phyloP scores from a whole-genome alignment of 2,329 filamentous ascomycete species.

The Epichloe aotearoae region DNA sequence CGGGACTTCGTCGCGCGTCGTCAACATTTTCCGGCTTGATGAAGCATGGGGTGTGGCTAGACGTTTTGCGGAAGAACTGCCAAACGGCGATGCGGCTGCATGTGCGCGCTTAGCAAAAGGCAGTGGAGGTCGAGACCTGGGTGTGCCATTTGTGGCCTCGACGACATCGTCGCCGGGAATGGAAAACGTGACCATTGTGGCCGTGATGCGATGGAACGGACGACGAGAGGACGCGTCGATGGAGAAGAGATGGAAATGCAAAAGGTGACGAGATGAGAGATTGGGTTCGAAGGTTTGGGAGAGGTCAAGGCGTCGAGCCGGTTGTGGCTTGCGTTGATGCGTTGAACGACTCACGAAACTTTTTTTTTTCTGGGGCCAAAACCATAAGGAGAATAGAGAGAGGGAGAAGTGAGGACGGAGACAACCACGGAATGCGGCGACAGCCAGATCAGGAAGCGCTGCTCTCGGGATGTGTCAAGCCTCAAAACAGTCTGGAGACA shows the following conservation, averaged over 20 bases:
- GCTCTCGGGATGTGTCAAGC: neutral
- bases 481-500: neutral
- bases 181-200: constrained; percentile 25
- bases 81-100: constrained; percentile 24
- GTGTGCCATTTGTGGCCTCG: constrained; percentile 21
- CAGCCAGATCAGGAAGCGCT: neutral
- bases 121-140: constrained; percentile 26
- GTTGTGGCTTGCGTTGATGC: neutral
- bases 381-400: neutral
- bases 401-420: neutral
- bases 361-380: constrained; percentile 2
- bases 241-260: neutral
- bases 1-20: constrained; percentile 21
- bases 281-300: neutral
- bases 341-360: constrained; percentile 1
- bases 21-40: constrained; percentile 23
- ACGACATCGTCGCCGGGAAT: constrained; percentile 23
- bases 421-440: neutral
- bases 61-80: constrained; percentile 16
- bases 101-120: constrained; percentile 31
- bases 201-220: neutral
- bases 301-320: neutral
- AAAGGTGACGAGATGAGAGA: neutral
- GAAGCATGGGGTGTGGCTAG: constrained; percentile 25
- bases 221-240: neutral